Conservation (phyloP, 2,329 filamentous ascomycete species). For the Monilinia fructigena region DNA sequence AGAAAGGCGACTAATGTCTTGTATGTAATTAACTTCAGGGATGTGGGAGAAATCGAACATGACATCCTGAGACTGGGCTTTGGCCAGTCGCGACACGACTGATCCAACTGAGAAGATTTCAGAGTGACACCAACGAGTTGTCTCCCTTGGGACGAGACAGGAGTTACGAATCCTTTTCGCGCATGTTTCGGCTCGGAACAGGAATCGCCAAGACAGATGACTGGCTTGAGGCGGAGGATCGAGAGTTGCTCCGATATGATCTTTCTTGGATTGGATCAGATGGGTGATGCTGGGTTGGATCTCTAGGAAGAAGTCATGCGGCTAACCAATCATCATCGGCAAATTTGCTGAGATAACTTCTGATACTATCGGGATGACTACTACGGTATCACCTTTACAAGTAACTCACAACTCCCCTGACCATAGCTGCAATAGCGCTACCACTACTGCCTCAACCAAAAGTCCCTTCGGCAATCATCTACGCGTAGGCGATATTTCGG, state of each 20-base stretch:
- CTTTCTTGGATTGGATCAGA: conserved; percentile 46
- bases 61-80: conserved; percentile 75
- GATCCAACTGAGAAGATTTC: conserved; percentile 89
- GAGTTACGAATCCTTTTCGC: conserved; percentile 95
- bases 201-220: conserved; percentile 71
- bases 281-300: conserved; percentile 43
- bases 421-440: conserved; percentile 80
- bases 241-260: conserved; percentile 81
- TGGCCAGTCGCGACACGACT: conserved; percentile 73
- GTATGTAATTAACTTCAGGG: conserved; percentile 87
- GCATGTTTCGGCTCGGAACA: conserved; percentile 98
- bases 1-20: conserved; percentile 52
- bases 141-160: conserved; percentile 69
- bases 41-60: conserved; percentile 96
- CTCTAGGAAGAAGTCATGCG: conserved; percentile 77
- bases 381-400: conserved; percentile 82
- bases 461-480: conserved; percentile 88
- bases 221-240: conserved; percentile 86
- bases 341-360: conserved; percentile 97
- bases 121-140: conserved; percentile 88
- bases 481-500: conserved; percentile 75
- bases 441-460: conserved; percentile 88
- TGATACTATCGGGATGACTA: conserved; percentile 92
- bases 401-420: conserved; percentile 74
- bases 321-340: conserved; percentile 98